Evolutionary conservation across 1,139 yeast species (phyloP), one percentile per base, ranked within the genome.

Genomic region (Geotrichum australiense): DNA sequence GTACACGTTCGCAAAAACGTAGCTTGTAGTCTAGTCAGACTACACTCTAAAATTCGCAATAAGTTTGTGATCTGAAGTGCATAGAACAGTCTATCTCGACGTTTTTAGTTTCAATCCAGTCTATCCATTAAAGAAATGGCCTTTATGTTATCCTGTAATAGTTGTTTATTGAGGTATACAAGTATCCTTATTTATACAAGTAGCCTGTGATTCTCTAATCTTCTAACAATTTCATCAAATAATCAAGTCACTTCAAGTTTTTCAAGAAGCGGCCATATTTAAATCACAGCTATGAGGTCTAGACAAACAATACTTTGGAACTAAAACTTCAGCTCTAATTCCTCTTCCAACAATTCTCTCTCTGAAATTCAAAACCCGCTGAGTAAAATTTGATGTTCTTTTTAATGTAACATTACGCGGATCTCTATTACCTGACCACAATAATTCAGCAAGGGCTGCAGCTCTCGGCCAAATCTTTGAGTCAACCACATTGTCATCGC

Each of bases 391-490:
- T 21, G 57, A 53, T 3, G 67, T 58, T 46, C 72, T 55, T 42
- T 58, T 53, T 34, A 53, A 40, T 3, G 70, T 73, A 5, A 52
- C 43, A 6, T 43, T 28, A 3, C 8, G 22, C 8, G 23, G 31
- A 1, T 48, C 48, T 45, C 65, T 61, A 50, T 69, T 69, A 2
- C 75, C 74, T 43, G 70, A 64, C 76, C 76, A 71, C 4, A 64
- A 54, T 2, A 59, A 54, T 54, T 71, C 76, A 1, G 71, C 74
- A 24, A 70, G 59, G 1, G 76, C 73, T 6, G 73, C 73, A 5
- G 70, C 53, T 39, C 76, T 54, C 1, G 75, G 73, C 76, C 76
- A 71, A 21, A 69, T 48, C 52, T 63, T 67, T n/a, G 51, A 50
- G n/a, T 68, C 66, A 28, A 69, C 53, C 15, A 64, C 66, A 2